phyloP scores from a whole-genome alignment of 345 rosid genomes.

The Salix viminalis region DNA sequence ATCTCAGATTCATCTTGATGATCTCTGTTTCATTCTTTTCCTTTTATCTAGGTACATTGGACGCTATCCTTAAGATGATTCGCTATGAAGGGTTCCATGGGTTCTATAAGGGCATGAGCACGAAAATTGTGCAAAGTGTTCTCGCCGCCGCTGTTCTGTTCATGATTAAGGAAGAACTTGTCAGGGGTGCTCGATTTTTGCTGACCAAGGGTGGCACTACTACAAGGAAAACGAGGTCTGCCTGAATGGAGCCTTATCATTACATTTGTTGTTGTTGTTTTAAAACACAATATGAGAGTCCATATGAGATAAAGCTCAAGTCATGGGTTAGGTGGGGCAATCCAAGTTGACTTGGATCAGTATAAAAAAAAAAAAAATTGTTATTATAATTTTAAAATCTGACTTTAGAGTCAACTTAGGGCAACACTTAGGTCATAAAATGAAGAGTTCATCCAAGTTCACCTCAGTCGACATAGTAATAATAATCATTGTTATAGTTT shows the following conservation, averaged over 20 bases:
- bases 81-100: constrained; percentile 73
- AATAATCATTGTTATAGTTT: no score
- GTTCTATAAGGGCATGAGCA: constrained; percentile 95
- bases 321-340: no score
- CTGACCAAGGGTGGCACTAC: constrained; percentile 34
- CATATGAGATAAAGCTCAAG: no score
- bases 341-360: no score
- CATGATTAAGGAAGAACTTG: constrained; percentile 96
- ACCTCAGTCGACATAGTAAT: no score
- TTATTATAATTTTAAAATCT: no score
- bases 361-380: no score
- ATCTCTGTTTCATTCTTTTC: background rate
- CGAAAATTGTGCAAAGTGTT: constrained; percentile 85
- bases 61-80: constrained; percentile 86
- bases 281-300: no score
- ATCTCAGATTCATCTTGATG: background rate
- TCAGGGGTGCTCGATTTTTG: constrained; percentile 51
- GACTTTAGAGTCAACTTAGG: no score
- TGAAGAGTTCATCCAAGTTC: no score
- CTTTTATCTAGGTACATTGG: constrained; percentile 54
- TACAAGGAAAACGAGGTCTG: constrained; percentile 32
- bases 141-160: constrained; percentile 87
- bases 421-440: no score
- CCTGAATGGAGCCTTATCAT: constrained; percentile 16
- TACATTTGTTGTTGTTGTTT: no score